phyloP scores from a whole-genome alignment of 2,329 filamentous ascomycete species.

The Fusarium euwallaceae region DNA sequence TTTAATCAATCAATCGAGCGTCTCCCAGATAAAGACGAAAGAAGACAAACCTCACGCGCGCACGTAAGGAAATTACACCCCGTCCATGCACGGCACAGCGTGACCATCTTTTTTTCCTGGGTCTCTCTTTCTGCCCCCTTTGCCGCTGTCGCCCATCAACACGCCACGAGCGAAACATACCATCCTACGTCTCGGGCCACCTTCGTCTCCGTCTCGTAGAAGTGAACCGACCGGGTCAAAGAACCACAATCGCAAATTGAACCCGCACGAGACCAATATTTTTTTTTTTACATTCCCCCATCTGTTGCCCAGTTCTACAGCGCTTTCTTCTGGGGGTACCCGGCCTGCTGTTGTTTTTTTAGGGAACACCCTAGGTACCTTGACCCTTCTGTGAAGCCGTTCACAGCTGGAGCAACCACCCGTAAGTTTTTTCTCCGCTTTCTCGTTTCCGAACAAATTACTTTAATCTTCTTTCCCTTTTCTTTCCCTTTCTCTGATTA shows the following conservation, averaged over 20 bases:
- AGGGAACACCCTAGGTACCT: not conserved
- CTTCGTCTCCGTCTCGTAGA: slow-evolving; percentile 14
- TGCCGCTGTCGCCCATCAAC: slow-evolving; percentile 12
- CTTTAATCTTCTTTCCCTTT: not conserved
- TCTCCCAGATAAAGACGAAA: slow-evolving; percentile 6
- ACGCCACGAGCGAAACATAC: slow-evolving; percentile 33
- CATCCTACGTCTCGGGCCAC: slow-evolving; percentile 19
- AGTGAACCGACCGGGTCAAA: slow-evolving; percentile 7
- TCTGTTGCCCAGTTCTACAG: not conserved
- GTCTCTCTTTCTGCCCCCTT: not conserved
- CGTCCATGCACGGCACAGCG: slow-evolving; percentile 35
- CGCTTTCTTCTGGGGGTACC: not conserved
- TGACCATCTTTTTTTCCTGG: slow-evolving; percentile 23
- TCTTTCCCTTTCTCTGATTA: not conserved
- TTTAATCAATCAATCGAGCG: not conserved
- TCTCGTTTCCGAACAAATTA: slow-evolving; percentile 5
- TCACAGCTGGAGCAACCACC: slow-evolving; percentile 8
- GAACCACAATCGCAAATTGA: slow-evolving; percentile 16
- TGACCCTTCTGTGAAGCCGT: not conserved
- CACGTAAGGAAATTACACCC: slow-evolving; percentile 33
- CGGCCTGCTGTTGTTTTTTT: slow-evolving; percentile 3
- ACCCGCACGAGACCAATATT: slow-evolving; percentile 24
- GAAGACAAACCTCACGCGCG: slow-evolving; percentile 3
- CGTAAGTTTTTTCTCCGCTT: not conserved
- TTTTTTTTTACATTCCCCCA: not conserved